Base-by-base conservation (phyloP, 2,329 filamentous ascomycete species). In the Botrytis squamosa region DNA sequence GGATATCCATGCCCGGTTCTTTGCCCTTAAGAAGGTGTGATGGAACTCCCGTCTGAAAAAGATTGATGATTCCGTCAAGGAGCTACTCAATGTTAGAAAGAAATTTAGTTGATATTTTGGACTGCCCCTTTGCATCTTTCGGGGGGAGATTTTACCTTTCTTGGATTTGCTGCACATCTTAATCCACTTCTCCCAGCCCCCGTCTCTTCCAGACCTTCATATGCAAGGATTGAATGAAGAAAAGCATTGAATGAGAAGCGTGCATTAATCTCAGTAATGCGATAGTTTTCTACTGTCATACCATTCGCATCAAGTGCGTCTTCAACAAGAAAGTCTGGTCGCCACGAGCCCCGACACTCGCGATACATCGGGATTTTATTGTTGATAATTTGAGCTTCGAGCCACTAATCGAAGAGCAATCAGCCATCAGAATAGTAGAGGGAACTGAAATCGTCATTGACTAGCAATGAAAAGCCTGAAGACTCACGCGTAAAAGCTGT, bases 311-410 rank as follows among this genome's bases (percentile, higher is more conserved):
- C 65, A 29, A 68, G 12, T 12, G 20, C 22, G 10, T 55, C 65
- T 33, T 68, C 65, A n/a, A 68, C 65, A 7, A 68, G 65, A 9
- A 68, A 68, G 33, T 55, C 65, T 38, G 65, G 65, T 29, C 65
- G n/a, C 65, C 65, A 68, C 25, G 65, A 68, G 8, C 65, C 65
- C 4, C 65, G 46, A 40, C 65, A 40, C 4, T 68, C 20, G 10
- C 46, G 44, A 14, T 68, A 68, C 2, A 40, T 20, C 7, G 46
- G 65, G 16, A 68, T 3, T n/a, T 68, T 55, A 2, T 68, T 68
- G 7, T n/a, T 38, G 3, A 14, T 14, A 29, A 68, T 22, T 68
- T 55, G 65, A 14, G n/a, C 33, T 55, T 68, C 46, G 22, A 68
- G 55, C 65, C 65, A 68, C 65, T 68, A 20, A 20, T 38, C 10